Evolutionary conservation across 2,329 filamentous ascomycete genomes (phyloP).

Genomic region (Cladosporium velox): DNA sequence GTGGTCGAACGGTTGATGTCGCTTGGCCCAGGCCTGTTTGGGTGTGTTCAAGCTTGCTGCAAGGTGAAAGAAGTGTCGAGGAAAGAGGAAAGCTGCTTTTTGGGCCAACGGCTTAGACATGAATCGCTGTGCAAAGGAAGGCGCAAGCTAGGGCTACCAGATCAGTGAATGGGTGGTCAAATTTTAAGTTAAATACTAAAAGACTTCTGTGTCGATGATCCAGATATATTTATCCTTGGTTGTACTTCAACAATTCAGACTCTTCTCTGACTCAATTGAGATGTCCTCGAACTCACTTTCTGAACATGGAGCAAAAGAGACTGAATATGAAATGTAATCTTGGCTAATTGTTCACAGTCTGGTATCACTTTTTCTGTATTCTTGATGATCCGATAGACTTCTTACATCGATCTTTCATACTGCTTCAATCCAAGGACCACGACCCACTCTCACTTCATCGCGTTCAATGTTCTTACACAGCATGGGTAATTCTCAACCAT

Average conservation of each 20-base stretch:
- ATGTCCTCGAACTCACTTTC: too few species aligned
- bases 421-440: background rate
- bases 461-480: background rate
- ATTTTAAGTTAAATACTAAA: background rate
- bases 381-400: too few species aligned
- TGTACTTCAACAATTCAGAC: too few species aligned
- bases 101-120: background rate
- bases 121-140: background rate
- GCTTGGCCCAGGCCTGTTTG: background rate
- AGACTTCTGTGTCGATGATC: too few species aligned
- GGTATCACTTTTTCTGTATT: too few species aligned
- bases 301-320: too few species aligned
- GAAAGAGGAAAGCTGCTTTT: background rate
- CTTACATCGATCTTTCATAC: background rate
- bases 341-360: too few species aligned
- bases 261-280: too few species aligned
- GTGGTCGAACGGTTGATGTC: background rate
- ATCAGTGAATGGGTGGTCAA: background rate
- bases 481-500: background rate
- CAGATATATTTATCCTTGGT: too few species aligned
- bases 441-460: background rate
- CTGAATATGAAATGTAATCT: too few species aligned
- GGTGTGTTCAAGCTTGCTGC: background rate
- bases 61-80: background rate
- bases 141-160: background rate